These are phyloP conservation scores for Senecio squalidus DNA, from an alignment of 140 eudicot genomes.

Conservation along the genomic window DNA sequence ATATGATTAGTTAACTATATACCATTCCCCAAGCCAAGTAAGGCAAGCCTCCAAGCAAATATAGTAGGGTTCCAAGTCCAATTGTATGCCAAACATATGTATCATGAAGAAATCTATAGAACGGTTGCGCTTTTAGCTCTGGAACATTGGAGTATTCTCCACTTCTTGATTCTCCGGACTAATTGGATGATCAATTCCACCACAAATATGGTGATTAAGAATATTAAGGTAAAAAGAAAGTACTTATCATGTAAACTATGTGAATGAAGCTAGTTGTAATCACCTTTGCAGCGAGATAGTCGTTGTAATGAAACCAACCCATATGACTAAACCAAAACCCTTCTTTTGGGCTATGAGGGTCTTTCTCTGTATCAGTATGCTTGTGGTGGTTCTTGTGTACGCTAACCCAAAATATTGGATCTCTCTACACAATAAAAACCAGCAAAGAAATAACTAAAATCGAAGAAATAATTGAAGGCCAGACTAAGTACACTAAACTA, in stretches of 20 bases:
- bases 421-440: background rate
- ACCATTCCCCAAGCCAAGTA: background rate
- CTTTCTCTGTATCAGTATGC: background rate
- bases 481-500: no score
- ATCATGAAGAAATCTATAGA: background rate
- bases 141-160: no score
- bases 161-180: no score
- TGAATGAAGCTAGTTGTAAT: no score
- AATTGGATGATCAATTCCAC: no score
- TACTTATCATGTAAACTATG: no score
- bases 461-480: no score
- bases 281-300: no score
- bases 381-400: background rate
- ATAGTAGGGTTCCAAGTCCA: background rate
- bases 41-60: slow-evolving; percentile 1
- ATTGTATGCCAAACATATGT: background rate
- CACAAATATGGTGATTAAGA: no score
- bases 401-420: background rate
- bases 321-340: slow-evolving; percentile 27
- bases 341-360: background rate
- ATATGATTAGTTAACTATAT: no score
- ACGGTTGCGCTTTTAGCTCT: background rate
- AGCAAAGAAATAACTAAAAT: no score
- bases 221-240: no score
- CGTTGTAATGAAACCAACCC: slow-evolving; percentile 15